Conservation (phyloP, 768 basidiomycete genomes). For the Leccinum rimulosum region DNA sequence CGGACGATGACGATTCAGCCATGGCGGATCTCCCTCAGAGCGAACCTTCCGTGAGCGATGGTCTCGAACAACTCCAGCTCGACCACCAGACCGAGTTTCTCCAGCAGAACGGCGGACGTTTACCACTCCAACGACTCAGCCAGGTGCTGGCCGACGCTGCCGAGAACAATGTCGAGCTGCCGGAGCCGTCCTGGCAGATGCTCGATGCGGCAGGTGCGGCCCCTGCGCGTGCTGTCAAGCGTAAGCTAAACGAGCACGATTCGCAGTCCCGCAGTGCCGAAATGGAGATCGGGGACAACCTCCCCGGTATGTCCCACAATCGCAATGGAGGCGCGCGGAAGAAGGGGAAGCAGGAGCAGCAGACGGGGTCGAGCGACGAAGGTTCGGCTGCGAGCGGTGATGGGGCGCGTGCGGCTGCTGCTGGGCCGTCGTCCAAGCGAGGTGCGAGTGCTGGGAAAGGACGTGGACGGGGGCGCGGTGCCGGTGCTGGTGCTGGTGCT, state of each 20-base stretch:
- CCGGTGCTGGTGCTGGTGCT: constrained; percentile 11
- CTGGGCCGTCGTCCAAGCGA: constrained; percentile 12
- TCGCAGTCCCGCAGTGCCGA: constrained; percentile 27
- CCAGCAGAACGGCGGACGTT: constrained; percentile 13
- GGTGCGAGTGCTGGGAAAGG: constrained; percentile 20
- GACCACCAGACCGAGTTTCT: constrained; percentile 15
- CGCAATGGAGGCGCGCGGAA: constrained; percentile 19
- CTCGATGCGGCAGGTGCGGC: constrained; percentile 31
- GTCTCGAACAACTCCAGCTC: constrained; percentile 35
- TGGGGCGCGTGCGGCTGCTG: not conserved
- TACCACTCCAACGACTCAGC: constrained; percentile 45
- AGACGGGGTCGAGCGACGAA: constrained; percentile 13
- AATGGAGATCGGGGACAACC: constrained; percentile 19
- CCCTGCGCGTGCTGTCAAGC: constrained; percentile 34
- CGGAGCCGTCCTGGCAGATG: constrained; percentile 60
- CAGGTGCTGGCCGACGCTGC: constrained; percentile 46
- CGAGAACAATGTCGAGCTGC: constrained; percentile 38
- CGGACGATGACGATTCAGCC: constrained; percentile 20
- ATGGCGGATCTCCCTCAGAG: constrained; percentile 13
- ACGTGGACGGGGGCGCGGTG: constrained; percentile 22
- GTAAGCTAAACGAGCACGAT: constrained; percentile 34
- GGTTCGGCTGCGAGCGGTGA: constrained; percentile 16
- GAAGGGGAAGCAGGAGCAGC: constrained; percentile 24
- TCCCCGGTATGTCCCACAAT: not conserved
- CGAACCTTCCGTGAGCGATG: constrained; percentile 31